phyloP scores from a whole-genome alignment of 345 rosid species.

The Gossypium anomalum region DNA sequence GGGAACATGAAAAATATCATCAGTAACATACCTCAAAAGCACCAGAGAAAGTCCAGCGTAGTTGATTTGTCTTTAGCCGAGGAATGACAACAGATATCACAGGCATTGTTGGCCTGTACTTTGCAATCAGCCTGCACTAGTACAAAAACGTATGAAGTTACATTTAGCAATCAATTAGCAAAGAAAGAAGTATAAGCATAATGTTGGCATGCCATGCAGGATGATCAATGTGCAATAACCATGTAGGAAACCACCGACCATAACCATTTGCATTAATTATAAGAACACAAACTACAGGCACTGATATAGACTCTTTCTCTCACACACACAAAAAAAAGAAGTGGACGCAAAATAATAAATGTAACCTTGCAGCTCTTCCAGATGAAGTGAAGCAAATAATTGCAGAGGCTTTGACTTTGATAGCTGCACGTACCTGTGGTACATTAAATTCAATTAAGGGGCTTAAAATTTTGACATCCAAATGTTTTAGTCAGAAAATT shows the following conservation, averaged over 20 bases:
- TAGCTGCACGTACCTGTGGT: conserved; percentile 67
- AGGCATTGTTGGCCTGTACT: conserved; percentile 81
- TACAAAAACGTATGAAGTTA: neutral
- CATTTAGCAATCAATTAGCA: neutral
- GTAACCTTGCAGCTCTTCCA: conserved; percentile 77
- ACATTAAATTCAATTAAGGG: conserved; percentile 5
- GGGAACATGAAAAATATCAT: neutral
- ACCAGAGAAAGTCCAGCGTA: conserved; percentile 66
- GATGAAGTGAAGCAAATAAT: conserved; percentile 78
- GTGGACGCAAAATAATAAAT: neutral
- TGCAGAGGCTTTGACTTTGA: conserved; percentile 72
- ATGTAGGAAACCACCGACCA: neutral
- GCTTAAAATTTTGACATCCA: neutral
- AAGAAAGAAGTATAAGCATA: neutral
- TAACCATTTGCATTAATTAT: neutral
- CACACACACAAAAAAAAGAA: neutral
- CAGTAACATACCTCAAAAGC: conserved; percentile 52
- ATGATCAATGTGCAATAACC: neutral
- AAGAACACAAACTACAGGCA: neutral
- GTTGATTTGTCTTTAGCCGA: conserved; percentile 60
- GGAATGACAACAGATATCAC: conserved; percentile 80
- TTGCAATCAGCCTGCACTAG: conserved; percentile 51
- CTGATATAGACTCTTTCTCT: neutral
- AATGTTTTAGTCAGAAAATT: conserved; percentile 1
- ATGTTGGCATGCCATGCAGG: neutral